phyloP scores from a whole-genome alignment of 352 stramenopile species.

The Plasmopara viticola region DNA sequence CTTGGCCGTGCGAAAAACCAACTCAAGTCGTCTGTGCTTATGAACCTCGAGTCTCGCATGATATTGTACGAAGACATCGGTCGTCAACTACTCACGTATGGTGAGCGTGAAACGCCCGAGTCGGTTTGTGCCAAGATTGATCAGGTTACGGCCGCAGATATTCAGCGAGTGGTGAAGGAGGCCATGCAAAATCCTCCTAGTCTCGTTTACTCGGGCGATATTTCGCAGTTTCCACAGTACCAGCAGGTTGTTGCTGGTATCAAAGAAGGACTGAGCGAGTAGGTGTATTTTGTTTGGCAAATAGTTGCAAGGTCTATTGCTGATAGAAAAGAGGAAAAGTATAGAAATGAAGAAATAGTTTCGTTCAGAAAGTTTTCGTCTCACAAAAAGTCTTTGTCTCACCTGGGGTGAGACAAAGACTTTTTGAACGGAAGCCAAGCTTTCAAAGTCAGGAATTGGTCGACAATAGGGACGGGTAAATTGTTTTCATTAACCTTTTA shows the following conservation, averaged over 20 bases:
- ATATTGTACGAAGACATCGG: constrained; percentile 99
- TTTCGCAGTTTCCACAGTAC: constrained; percentile 73
- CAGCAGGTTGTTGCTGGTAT: constrained; percentile 73
- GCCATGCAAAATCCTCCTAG: constrained; percentile 75
- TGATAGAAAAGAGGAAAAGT: too few species aligned
- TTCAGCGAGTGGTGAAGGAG: constrained; percentile 72
- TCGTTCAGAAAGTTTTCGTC: too few species aligned
- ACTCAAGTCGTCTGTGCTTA: constrained; percentile 98
- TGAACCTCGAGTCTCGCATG: constrained; percentile 97
- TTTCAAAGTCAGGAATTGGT: too few species aligned
- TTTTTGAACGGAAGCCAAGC: too few species aligned
- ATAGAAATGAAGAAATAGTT: too few species aligned
- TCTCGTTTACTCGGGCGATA: constrained; percentile 80
- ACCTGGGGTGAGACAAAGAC: too few species aligned
- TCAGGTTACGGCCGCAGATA: constrained; percentile 73
- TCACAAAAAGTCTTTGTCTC: too few species aligned
- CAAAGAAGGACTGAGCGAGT: constrained; percentile 53
- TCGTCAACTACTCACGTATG: constrained; percentile 96
- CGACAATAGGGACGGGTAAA: too few species aligned
- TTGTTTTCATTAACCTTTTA: too few species aligned
- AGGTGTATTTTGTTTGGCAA: constrained; percentile 11
- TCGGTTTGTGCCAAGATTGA: constrained; percentile 86
- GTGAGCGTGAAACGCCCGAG: constrained; percentile 85
- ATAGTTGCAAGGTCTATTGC: background rate
- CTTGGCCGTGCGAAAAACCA: constrained; percentile 97